Evolutionary conservation across 768 basidiomycete species (phyloP).

Genomic region (Russula virescens): DNA sequence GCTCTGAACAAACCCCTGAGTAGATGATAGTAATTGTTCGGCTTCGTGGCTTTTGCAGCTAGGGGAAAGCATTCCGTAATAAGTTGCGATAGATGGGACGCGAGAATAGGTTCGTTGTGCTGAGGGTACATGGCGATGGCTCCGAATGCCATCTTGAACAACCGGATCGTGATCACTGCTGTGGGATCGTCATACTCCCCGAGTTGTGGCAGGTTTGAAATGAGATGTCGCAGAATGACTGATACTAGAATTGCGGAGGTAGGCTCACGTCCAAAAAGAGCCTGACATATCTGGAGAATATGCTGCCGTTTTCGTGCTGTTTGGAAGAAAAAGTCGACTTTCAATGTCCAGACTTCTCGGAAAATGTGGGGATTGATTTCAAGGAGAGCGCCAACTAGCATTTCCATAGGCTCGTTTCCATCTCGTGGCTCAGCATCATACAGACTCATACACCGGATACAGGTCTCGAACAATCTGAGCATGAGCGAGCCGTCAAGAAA

Average conservation of each 20-base stretch:
- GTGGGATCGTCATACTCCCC: constrained; percentile 81
- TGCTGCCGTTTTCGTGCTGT: constrained; percentile 68
- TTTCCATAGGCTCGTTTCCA: constrained; percentile 77
- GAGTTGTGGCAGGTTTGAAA: constrained; percentile 72
- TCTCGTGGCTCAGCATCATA: constrained; percentile 69
- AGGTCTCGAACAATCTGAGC: constrained; percentile 80
- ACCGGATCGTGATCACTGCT: constrained; percentile 77
- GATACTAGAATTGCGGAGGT: constrained; percentile 79
- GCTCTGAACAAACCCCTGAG: constrained; percentile 89
- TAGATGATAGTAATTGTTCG: constrained; percentile 89
- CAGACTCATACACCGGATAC: constrained; percentile 77
- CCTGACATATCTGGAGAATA: constrained; percentile 79
- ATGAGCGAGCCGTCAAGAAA: constrained; percentile 83
- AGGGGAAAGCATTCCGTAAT: constrained; percentile 96
- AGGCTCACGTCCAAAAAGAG: constrained; percentile 70
- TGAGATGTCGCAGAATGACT: constrained; percentile 82
- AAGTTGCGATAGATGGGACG: constrained; percentile 84
- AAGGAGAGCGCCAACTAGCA: constrained; percentile 64
- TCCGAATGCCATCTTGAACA: constrained; percentile 94
- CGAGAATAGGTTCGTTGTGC: constrained; percentile 88
- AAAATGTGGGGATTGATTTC: constrained; percentile 90
- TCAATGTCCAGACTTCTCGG: constrained; percentile 92
- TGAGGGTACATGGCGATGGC: constrained; percentile 71
- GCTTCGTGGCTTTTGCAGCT: constrained; percentile 85
- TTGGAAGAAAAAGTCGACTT: constrained; percentile 87